Percentiles rank a stretch among this genome's conserved stretches.
phyloP scores from a whole-genome alignment of 345 rosid species.

The Corymbia maculata region DNA sequence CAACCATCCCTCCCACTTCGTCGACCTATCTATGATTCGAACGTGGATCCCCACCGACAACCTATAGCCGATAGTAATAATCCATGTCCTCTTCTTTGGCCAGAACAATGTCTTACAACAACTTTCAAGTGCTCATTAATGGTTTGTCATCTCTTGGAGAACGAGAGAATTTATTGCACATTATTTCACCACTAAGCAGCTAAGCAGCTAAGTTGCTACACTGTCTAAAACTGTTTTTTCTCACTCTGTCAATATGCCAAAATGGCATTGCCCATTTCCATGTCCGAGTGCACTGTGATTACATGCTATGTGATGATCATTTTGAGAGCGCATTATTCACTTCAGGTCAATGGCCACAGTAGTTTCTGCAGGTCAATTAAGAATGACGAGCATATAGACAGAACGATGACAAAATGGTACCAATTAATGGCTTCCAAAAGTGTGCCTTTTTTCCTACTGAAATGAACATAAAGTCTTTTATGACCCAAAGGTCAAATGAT shows the following conservation, averaged over 20 bases:
- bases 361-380: neutral
- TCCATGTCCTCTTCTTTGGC: neutral
- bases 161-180: neutral
- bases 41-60: neutral
- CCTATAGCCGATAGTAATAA: neutral
- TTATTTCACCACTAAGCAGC: neutral
- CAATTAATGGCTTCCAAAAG: neutral
- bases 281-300: neutral
- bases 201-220: neutral
- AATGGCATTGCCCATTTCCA: neutral
- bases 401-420: neutral
- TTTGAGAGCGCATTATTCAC: neutral
- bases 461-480: neutral
- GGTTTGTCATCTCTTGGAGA: neutral
- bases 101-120: neutral
- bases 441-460: neutral
- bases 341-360: neutral
- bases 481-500: neutral
- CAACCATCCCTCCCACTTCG: neutral
- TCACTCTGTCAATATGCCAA: neutral
- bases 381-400: neutral
- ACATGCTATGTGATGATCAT: neutral
- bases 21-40: neutral
- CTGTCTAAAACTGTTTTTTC: neutral
- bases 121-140: neutral